phyloP scores from a whole-genome alignment of 2,329 filamentous ascomycete species.

The Cladosporium halotolerans region DNA sequence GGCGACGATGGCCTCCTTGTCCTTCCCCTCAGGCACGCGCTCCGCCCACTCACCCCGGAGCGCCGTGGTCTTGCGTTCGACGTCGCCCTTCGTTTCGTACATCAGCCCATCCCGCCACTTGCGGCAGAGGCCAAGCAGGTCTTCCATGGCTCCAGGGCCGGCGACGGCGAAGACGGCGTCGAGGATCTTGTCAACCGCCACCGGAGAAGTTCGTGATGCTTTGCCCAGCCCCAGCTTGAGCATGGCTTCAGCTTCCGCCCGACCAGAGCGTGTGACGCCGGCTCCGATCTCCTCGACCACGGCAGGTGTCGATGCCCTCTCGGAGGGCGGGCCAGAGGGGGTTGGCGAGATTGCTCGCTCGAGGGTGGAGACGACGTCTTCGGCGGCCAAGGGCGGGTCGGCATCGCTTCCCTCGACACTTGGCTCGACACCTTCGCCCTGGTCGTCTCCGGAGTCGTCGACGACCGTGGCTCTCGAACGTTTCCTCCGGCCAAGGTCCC shows the following conservation, averaged over 20 bases:
- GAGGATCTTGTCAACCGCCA: neutral
- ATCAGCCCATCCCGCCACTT: neutral
- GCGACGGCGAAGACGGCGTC: neutral
- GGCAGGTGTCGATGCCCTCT: neutral
- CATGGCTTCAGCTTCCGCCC: neutral
- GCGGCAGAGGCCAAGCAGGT: neutral
- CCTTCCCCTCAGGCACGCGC: neutral
- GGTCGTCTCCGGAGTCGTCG: neutral
- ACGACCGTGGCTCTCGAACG: neutral
- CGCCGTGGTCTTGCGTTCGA: neutral
- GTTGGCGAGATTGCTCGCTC: neutral
- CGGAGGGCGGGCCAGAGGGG: neutral
- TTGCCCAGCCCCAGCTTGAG: conserved; percentile 1
- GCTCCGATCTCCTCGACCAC: neutral
- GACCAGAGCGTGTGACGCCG: neutral
- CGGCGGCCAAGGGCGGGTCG: neutral
- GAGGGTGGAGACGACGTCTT: neutral
- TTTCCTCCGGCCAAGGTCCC: neutral
- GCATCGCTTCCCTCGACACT: neutral
- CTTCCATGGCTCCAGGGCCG: neutral
- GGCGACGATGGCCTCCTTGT: neutral
- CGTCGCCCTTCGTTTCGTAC: neutral
- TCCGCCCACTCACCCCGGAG: neutral
- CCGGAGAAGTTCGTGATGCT: neutral
- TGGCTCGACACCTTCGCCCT: neutral